A percentile compares a stretch with the other conserved stretches of the same genome.
Conservation (phyloP, 2,329 filamentous ascomycete species). For the Amylocarpus encephaloides region DNA sequence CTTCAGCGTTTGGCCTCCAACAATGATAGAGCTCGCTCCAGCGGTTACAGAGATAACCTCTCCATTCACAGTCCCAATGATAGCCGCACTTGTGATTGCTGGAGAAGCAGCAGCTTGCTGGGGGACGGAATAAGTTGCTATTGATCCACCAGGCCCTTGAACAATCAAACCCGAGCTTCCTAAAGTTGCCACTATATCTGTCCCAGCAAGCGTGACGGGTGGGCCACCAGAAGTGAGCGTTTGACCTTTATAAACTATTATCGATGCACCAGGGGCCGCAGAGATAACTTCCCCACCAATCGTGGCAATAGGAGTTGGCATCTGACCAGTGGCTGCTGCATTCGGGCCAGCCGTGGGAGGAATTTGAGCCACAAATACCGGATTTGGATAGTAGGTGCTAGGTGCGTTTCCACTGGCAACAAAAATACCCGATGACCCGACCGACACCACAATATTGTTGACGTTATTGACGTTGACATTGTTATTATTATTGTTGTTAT, state of each 20-base stretch:
- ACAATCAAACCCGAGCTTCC: constrained; percentile 4
- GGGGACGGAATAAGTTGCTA: not conserved
- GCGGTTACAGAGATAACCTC: constrained; percentile 2
- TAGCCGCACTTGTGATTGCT: not conserved
- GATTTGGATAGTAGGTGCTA: constrained; percentile 3
- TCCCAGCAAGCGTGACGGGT: not conserved
- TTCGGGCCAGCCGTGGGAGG: not conserved
- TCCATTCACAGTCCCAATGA: constrained; percentile 5
- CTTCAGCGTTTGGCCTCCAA: constrained; percentile 5
- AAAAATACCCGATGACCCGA: constrained; percentile 6
- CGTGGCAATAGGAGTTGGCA: constrained; percentile 15
- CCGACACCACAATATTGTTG: constrained; percentile 6
- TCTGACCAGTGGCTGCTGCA: not conserved
- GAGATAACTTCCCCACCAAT: constrained; percentile 14
- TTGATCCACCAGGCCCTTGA: not conserved
- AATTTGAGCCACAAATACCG: constrained; percentile 4
- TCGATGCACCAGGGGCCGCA: constrained; percentile 11
- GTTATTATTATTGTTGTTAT: not conserved
- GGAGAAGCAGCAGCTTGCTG: constrained; percentile 7
- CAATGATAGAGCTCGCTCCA: constrained; percentile 3
- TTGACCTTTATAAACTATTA: constrained; percentile 11
- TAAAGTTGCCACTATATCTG: constrained; percentile 3
- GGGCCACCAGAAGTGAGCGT: constrained; percentile 11
- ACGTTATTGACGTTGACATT: not conserved
- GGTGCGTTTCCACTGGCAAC: not conserved